Evolutionary conservation across 78 protist species (phyloP), one percentile per base, ranked within the genome.

Genomic region (Dictyostelium intermedium): DNA sequence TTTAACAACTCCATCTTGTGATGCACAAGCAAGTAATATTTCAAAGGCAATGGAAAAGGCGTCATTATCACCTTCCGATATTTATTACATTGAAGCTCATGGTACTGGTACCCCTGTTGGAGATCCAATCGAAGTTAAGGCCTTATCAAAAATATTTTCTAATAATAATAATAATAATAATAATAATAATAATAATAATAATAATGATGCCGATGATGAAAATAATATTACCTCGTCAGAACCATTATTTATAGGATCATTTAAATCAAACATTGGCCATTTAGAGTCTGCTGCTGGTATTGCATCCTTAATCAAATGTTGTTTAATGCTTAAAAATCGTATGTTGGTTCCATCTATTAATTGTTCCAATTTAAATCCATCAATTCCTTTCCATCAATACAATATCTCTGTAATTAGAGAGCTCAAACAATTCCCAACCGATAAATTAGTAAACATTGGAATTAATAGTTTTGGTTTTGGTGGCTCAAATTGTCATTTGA

Each of bases 81-180:
- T 95, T 8, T 82, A 20, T 11, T 97, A 86, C 13, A 45, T 97
- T 70, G 98, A 98, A 78, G 96, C 98, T 25, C 98, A 98, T 76
- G 98, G 98, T 39, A 97, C 98, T 14, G 98, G 98, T 41, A 98
- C 98, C 5, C 30, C 69, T 20, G 91, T 95, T 10, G 99, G 99
- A 43, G 99, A 97, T 61, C 98, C 98, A 66, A 92, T 97, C 32
- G 99, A 97, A 76, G 85, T 92, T 37, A 81, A 69, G n/a, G 87
- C 97, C 11, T 76, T 97, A 20, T 72, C 89, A 25, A 32, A 20
- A 27, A 61, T 91, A 3, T 32, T 97, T 32, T 89, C 47, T 3
- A 23, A 27, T 60, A 18, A 5, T 20, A 14, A 34, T 5, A 14
- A 56, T 18, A 50, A 10, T 50, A 45, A 1, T 8, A 13, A 50